Percentiles rank a stretch among this genome's conserved stretches.
phyloP scores from a whole-genome alignment of 2,329 filamentous ascomycete genomes.

The Aspergillus flavus region DNA sequence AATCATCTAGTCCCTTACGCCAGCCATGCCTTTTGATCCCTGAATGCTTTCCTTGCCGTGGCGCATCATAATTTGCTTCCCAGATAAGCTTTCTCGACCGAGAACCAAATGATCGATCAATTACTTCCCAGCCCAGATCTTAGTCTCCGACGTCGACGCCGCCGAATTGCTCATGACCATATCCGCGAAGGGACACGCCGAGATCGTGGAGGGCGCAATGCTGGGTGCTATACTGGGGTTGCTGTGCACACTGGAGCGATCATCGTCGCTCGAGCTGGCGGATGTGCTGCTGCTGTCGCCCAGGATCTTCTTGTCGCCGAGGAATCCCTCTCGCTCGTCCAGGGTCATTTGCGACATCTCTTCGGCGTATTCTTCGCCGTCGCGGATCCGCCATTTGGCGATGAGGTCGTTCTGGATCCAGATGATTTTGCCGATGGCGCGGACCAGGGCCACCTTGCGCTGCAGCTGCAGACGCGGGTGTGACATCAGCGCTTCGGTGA shows the following conservation, averaged over 20 bases:
- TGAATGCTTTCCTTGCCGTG: constrained; percentile 2
- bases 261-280: constrained; percentile 33
- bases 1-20: constrained; percentile 8
- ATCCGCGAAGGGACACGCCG: constrained; percentile 35
- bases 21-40: constrained; percentile 6
- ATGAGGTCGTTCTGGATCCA: constrained; percentile 89
- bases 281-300: constrained; percentile 32
- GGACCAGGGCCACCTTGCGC: constrained; percentile 72
- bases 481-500: constrained; percentile 74
- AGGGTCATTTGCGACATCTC: constrained; percentile 45
- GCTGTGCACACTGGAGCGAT: constrained; percentile 31
- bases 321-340: constrained; percentile 64
- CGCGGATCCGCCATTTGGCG: constrained; percentile 76
- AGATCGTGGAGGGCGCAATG: constrained; percentile 20
- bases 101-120: background rate
- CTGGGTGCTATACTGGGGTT: constrained; percentile 17
- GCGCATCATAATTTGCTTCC: background rate
- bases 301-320: constrained; percentile 63
- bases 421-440: constrained; percentile 77
- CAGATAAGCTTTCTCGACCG: background rate
- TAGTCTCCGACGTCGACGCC: constrained; percentile 29
- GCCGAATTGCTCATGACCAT: constrained; percentile 14
- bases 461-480: constrained; percentile 67
- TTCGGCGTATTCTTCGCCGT: constrained; percentile 63
- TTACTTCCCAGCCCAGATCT: constrained; percentile 32